Conservation (phyloP, 148 eudicot genomes). For the Vaccinium myrtillus region DNA sequence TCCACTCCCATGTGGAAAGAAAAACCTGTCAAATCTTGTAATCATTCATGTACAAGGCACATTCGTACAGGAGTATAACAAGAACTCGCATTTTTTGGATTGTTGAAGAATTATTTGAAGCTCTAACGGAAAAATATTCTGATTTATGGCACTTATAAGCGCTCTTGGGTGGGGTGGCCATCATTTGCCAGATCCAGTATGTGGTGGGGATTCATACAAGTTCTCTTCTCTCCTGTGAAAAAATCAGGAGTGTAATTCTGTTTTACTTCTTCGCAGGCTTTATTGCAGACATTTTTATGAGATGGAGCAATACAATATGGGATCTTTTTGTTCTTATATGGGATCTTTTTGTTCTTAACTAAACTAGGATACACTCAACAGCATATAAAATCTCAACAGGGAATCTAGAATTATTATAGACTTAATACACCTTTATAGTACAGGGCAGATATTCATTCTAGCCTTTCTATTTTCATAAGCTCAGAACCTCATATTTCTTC, state of each 20-base stretch:
- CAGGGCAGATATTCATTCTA: background rate
- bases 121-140: background rate
- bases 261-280: background rate
- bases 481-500: background rate
- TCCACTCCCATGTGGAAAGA: background rate
- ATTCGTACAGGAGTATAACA: background rate
- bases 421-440: background rate
- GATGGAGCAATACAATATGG: background rate
- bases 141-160: background rate
- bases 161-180: background rate
- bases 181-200: background rate
- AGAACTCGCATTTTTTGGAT: background rate
- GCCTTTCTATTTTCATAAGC: background rate
- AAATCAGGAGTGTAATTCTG: background rate
- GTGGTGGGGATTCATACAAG: background rate
- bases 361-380: background rate
- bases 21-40: background rate
- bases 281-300: background rate
- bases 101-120: background rate
- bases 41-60: background rate
- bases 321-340: no score
- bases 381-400: background rate
- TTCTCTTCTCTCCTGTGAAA: background rate
- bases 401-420: background rate
- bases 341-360: slow-evolving; percentile 6